Evolutionary conservation across 2,329 filamentous ascomycete species (phyloP).

Genomic region (Alternaria gansuensis): DNA sequence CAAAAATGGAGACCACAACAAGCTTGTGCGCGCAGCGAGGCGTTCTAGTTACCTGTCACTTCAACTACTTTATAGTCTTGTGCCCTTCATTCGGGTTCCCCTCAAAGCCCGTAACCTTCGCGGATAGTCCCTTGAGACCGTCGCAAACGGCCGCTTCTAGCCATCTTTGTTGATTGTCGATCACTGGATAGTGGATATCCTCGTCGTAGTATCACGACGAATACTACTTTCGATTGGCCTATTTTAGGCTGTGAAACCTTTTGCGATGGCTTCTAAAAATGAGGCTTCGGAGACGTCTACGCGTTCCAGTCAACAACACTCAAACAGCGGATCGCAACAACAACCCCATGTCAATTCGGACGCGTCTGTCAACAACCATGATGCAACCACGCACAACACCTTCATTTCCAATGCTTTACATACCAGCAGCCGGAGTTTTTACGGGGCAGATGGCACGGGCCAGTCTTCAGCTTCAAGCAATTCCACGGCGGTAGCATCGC

Average conservation of each 20-base stretch:
- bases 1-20: slow-evolving; percentile 21
- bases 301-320: slow-evolving; percentile 35
- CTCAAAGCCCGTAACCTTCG: slow-evolving; percentile 10
- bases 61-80: slow-evolving; percentile 1
- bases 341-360: slow-evolving; percentile 14
- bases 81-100: slow-evolving; percentile 7
- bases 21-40: slow-evolving; percentile 15
- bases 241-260: slow-evolving; percentile 9
- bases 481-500: slow-evolving; percentile 24
- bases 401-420: slow-evolving; percentile 37
- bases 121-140: slow-evolving; percentile 7
- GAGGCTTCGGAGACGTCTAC: slow-evolving; percentile 47
- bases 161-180: slow-evolving; percentile 5
- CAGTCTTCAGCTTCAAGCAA: slow-evolving; percentile 24
- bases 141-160: slow-evolving; percentile 8
- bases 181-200: slow-evolving; percentile 2
- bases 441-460: slow-evolving; percentile 20
- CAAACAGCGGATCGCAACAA: slow-evolving; percentile 32
- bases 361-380: slow-evolving; percentile 7
- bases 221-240: not conserved
- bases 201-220: not conserved
- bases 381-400: slow-evolving; percentile 9
- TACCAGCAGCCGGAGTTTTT: slow-evolving; percentile 26
- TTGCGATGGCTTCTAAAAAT: slow-evolving; percentile 42
- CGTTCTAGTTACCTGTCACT: slow-evolving; percentile 1